A percentile compares a stretch with the other conserved stretches of the same genome.
Evolutionary conservation across 164 flowering plant species (phyloP).

Genomic region (Vitis rupestris): DNA sequence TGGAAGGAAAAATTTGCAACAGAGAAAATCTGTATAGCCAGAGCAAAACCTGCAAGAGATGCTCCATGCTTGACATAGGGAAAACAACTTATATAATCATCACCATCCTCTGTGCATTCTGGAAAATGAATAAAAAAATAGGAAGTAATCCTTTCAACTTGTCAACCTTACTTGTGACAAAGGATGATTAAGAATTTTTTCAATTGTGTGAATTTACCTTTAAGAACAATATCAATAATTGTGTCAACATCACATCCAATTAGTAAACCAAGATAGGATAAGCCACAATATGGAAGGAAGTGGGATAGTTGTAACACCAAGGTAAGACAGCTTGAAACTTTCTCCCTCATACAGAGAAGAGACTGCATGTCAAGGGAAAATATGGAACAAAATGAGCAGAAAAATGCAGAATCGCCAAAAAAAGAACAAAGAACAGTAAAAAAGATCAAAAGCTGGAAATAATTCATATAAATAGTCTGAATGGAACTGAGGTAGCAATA

Average conservation of each 20-base stretch:
- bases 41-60: slow-evolving; percentile 61
- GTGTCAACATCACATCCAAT: slow-evolving; percentile 56
- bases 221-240: slow-evolving; percentile 25
- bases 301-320: slow-evolving; percentile 44
- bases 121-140: slow-evolving; percentile 6
- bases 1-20: neutral
- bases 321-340: slow-evolving; percentile 27
- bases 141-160: neutral
- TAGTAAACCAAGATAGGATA: slow-evolving; percentile 65
- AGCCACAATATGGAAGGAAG: slow-evolving; percentile 55
- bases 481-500: neutral
- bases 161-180: no score
- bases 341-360: slow-evolving; percentile 40
- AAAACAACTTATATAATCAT: slow-evolving; percentile 50
- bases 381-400: no score
- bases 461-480: neutral
- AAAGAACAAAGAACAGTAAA: no score
- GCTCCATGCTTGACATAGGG: slow-evolving; percentile 69
- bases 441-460: neutral
- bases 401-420: no score
- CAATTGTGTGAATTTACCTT: slow-evolving; percentile 38
- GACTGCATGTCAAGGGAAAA: slow-evolving; percentile 45
- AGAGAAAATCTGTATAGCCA: neutral
- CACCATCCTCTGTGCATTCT: slow-evolving; percentile 41
- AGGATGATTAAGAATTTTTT: no score